Conservation (phyloP, 2,329 filamentous ascomycete species). For the Myriosclerotinia duriaeana region DNA sequence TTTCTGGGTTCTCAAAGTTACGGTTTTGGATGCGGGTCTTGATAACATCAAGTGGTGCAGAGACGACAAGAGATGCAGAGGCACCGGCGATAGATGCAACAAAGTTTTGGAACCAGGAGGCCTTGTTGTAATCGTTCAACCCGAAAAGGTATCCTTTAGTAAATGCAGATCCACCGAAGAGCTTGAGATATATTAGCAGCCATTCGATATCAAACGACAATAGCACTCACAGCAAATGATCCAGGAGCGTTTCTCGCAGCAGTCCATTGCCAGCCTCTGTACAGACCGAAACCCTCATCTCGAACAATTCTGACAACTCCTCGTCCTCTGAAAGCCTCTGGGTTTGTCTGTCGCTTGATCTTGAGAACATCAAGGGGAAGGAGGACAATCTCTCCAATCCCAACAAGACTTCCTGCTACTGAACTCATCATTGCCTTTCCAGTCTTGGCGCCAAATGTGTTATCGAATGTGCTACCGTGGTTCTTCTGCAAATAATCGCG, state of each 20-base stretch:
- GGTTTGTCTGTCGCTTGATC: conserved; percentile 99
- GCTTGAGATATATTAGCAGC: conserved; percentile 50
- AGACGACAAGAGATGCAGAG: conserved; percentile 90
- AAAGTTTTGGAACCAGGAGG: conserved; percentile 94
- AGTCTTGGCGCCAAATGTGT: conserved; percentile 90
- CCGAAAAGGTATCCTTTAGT: conserved; percentile 95
- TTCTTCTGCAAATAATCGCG: conserved; percentile 82
- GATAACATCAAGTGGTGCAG: conserved; percentile 94
- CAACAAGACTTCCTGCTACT: conserved; percentile 90
- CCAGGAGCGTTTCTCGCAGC: conserved; percentile 95
- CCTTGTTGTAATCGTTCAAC: conserved; percentile 92
- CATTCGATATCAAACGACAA: conserved; percentile 29
- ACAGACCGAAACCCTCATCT: conserved; percentile 93
- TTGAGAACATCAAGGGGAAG: conserved; percentile 95
- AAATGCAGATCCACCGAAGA: conserved; percentile 95
- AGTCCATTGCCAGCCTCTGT: conserved; percentile 96
- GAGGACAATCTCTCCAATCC: conserved; percentile 94
- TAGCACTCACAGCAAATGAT: conserved; percentile 78
- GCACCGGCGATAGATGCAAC: conserved; percentile 93
- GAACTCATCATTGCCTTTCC: conserved; percentile 99
- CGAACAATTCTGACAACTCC: conserved; percentile 85
- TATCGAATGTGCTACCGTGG: conserved; percentile 81
- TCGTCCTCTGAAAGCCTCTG: conserved; percentile 92
- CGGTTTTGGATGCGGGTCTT: conserved; percentile 98
- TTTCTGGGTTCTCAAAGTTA: conserved; percentile 97